Base-by-base conservation (phyloP, 1,284 basidiomycete genomes). In the Hymenochaete sp. region DNA sequence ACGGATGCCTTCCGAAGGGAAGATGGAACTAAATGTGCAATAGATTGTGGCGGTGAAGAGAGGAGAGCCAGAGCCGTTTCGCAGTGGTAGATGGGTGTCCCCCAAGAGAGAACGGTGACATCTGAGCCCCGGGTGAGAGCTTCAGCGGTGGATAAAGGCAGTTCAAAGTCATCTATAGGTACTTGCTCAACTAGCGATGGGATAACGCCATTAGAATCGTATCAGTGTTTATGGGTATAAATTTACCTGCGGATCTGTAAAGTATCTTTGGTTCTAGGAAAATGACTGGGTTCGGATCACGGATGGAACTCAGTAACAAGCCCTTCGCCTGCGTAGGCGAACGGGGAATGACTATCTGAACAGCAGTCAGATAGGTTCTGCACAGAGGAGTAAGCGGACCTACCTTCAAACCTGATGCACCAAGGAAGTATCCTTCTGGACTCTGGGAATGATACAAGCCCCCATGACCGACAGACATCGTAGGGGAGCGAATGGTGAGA, bases 251-350 rank as follows among this genome's bases (percentile, higher is more conserved):
- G 37, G 85, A 87, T 42, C 88, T 78, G 59, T 93, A 93, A 5
- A 93, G 68, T 47, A 92, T 75, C 62, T 97, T 97, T 8, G 93
- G 93, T 63, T 97, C 93, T 73, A 97, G 85, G 62, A 97, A 92
- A 40, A 97, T 77, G 4, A 92, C 86, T 0, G 93, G 93, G 57
- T 95, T 93, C 0, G 89, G 87, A 58, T 96, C 92, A 36, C 90
- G 77, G 47, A 97, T 89, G 0, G 90, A 80, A 3, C 79, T 75
- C 4, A 95, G 71, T 5, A 97, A 67, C 1, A 97, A 67, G 1
- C 93, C 93, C 63, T 97, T 97, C 16, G 92, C 93, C 69, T 97
- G 93, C 29, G 93, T 81, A 0, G 93, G 93, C 2, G 88, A 91
- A 13, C 93, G 80, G 2, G 93, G 93, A 31, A 97, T 86, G 8